Percentiles rank a stretch among this genome's conserved stretches.
Evolutionary conservation across 495 filamentous ascomycete species (phyloP).

Genomic region (Xanthoparmelia taractica): DNA sequence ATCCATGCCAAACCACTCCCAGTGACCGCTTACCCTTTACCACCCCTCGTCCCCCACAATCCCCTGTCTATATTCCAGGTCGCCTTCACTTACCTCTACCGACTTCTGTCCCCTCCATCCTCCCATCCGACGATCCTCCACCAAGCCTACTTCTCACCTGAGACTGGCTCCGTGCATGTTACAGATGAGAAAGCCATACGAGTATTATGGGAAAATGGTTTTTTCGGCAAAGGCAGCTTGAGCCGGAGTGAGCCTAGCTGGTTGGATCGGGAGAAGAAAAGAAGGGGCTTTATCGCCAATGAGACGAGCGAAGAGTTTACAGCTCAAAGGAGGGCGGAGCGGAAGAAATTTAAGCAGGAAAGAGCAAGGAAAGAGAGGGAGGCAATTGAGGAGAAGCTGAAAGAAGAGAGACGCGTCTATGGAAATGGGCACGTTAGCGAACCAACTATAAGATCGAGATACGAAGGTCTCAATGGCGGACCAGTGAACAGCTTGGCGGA

Average conservation of each 20-base stretch:
- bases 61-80: slow-evolving; percentile 79
- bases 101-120: slow-evolving; percentile 56
- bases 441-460: slow-evolving; percentile 7
- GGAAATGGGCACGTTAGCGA: not conserved
- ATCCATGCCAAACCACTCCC: slow-evolving; percentile 78
- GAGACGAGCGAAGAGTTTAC: slow-evolving; percentile 73
- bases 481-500: slow-evolving; percentile 10
- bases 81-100: slow-evolving; percentile 64
- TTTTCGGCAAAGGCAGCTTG: slow-evolving; percentile 88
- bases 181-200: slow-evolving; percentile 65
- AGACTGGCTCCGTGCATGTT: slow-evolving; percentile 78
- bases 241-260: slow-evolving; percentile 92
- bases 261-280: slow-evolving; percentile 72
- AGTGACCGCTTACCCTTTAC: slow-evolving; percentile 70
- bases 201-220: slow-evolving; percentile 88
- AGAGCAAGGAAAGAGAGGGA: slow-evolving; percentile 77
- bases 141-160: slow-evolving; percentile 64
- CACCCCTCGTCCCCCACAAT: slow-evolving; percentile 83
- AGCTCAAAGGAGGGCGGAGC: slow-evolving; percentile 65
- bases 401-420: slow-evolving; percentile 39
- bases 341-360: slow-evolving; percentile 78
- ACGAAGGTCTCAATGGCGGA: slow-evolving; percentile 12
- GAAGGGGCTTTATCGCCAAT: slow-evolving; percentile 53
- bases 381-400: slow-evolving; percentile 62
- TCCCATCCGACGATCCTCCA: slow-evolving; percentile 61